Evolutionary conservation across 2,329 filamentous ascomycete species (phyloP).

Genomic region (Plenodomus biglobosus): DNA sequence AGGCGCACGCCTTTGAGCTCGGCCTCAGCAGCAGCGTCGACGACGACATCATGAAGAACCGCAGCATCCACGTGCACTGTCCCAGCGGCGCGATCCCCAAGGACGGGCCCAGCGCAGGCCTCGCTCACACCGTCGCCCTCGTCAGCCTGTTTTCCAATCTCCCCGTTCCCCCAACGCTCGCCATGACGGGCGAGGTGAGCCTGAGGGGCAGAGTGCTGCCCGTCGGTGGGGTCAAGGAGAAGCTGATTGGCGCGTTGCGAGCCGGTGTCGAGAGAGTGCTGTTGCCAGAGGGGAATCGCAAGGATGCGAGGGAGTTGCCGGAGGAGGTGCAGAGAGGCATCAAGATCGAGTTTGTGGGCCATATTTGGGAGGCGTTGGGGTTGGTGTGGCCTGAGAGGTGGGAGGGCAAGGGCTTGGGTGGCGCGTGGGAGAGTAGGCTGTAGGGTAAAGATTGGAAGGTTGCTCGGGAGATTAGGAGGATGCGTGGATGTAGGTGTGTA

Average conservation of each 20-base stretch:
- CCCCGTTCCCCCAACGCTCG: constrained; percentile 84
- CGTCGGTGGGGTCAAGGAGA: constrained; percentile 98
- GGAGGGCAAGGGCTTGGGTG: constrained; percentile 65
- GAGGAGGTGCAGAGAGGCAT: constrained; percentile 84
- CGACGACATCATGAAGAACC: constrained; percentile 93
- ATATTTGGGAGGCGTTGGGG: constrained; percentile 92
- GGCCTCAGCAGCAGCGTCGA: constrained; percentile 77
- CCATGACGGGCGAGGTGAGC: constrained; percentile 84
- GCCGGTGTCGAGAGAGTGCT: constrained; percentile 95
- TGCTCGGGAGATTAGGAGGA: no score
- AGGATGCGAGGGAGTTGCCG: constrained; percentile 89
- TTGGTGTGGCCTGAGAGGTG: constrained; percentile 91
- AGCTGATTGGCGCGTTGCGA: constrained; percentile 88
- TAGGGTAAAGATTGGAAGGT: no score
- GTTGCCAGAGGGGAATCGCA: constrained; percentile 82
- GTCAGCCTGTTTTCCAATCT: constrained; percentile 87
- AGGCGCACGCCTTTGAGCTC: constrained; percentile 89
- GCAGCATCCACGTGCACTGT: constrained; percentile 94
- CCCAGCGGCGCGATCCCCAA: constrained; percentile 94
- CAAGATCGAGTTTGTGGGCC: constrained; percentile 86
- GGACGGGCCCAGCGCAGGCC: constrained; percentile 79
- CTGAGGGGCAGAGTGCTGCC: constrained; percentile 88
- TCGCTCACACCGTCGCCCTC: constrained; percentile 90
- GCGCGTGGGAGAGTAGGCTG: constrained; percentile 71
- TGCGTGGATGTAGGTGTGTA: no score